These are phyloP conservation scores for Tritrichomonas foetus DNA, from an alignment of 208 protist genomes.

Conservation along the genomic window DNA sequence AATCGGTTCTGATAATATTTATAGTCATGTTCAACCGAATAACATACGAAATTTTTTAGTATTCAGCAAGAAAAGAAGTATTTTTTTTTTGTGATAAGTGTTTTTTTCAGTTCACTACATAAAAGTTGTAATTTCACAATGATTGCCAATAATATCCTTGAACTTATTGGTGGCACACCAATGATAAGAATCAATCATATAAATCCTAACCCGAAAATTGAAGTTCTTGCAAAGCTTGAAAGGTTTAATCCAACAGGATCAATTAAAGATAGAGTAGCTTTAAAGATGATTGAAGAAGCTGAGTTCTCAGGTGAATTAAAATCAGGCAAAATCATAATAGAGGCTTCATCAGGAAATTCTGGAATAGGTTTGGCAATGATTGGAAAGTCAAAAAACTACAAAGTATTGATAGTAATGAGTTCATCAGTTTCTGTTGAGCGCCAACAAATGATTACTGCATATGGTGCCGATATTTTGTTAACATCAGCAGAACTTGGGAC, in stretches of 20 bases:
- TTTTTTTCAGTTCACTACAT: too few species aligned
- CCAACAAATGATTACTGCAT: slow-evolving; percentile 68
- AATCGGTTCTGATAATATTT: too few species aligned
- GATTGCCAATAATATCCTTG: not conserved
- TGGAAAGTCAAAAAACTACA: slow-evolving; percentile 82
- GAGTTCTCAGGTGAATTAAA: slow-evolving; percentile 78
- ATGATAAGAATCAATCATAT: not conserved
- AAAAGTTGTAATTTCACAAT: too few species aligned
- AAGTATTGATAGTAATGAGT: slow-evolving; percentile 88
- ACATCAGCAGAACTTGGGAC: slow-evolving; percentile 82
- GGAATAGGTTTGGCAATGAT: slow-evolving; percentile 74
- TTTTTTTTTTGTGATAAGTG: too few species aligned
- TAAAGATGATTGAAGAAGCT: slow-evolving; percentile 84
- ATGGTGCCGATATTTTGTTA: slow-evolving; percentile 85
- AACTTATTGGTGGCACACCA: not conserved
- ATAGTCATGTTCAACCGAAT: too few species aligned
- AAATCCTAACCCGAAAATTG: not conserved
- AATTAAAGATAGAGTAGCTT: slow-evolving; percentile 91
- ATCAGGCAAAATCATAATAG: slow-evolving; percentile 79
- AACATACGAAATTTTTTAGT: too few species aligned
- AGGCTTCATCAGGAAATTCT: slow-evolving; percentile 83
- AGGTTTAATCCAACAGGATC: slow-evolving; percentile 72
- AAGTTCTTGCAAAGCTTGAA: slow-evolving; percentile 61
- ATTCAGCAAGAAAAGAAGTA: too few species aligned
- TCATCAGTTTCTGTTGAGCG: slow-evolving; percentile 95